These are phyloP conservation scores for Orbilia blumenaviensis DNA, from an alignment of 2,329 filamentous ascomycete species.

Conservation along the genomic window DNA sequence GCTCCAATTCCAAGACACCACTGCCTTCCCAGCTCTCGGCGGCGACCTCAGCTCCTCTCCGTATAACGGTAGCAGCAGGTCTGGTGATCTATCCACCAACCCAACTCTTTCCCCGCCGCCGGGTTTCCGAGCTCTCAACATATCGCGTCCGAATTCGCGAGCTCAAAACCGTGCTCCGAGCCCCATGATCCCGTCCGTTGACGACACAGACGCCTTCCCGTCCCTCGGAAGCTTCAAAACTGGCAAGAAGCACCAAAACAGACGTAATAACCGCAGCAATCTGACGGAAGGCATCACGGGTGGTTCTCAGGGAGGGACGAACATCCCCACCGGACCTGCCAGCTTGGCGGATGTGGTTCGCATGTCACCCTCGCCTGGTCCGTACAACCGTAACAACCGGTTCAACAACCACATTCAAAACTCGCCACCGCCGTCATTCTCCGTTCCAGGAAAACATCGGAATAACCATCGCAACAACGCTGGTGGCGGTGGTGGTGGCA, in stretches of 20 bases:
- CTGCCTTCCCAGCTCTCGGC: conserved; percentile 79
- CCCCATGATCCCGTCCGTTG: conserved; percentile 76
- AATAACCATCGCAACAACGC: conserved; percentile 20
- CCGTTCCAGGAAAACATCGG: conserved; percentile 46
- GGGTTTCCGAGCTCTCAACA: conserved; percentile 72
- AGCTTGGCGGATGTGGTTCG: conserved; percentile 94
- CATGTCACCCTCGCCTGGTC: conserved; percentile 86
- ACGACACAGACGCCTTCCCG: conserved; percentile 95
- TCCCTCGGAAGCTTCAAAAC: conserved; percentile 74
- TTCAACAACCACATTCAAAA: conserved; percentile 51
- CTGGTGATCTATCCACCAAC: conserved; percentile 51
- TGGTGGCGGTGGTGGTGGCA: not conserved
- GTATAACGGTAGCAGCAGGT: conserved; percentile 44
- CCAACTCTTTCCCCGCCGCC: conserved; percentile 67
- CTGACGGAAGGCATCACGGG: conserved; percentile 75
- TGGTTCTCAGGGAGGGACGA: conserved; percentile 58
- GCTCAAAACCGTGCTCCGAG: conserved; percentile 71
- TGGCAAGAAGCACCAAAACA: conserved; percentile 80
- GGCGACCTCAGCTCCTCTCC: conserved; percentile 65
- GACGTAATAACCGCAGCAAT: conserved; percentile 83
- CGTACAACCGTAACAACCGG: conserved; percentile 43
- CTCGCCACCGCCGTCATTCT: conserved; percentile 43
- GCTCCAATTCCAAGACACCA: conserved; percentile 83
- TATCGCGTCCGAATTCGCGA: conserved; percentile 82
- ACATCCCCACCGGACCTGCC: conserved; percentile 69